These are phyloP conservation scores for Poteriospumella lacustris DNA, from an alignment of 108 stramenopile genomes.

Conservation along the genomic window DNA sequence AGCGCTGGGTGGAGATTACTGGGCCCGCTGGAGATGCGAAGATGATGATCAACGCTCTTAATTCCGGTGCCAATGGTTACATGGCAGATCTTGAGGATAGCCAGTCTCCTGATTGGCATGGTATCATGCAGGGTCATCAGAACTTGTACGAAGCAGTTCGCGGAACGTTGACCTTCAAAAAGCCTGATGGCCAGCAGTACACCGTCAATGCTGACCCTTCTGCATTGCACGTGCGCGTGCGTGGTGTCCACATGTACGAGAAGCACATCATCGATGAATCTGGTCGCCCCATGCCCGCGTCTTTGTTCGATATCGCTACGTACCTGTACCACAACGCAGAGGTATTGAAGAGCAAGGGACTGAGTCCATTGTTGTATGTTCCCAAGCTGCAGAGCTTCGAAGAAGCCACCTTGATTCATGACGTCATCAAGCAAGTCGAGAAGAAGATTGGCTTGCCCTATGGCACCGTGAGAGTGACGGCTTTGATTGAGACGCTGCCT, in stretches of 20 bases:
- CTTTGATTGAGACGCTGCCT: conserved; percentile 84
- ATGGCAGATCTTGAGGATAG: conserved; percentile 82
- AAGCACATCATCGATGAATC: conserved; percentile 73
- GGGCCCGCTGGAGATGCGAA: conserved; percentile 36
- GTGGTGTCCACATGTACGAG: conserved; percentile 88
- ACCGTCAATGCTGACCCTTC: conserved; percentile 63
- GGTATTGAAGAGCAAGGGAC: conserved; percentile 61
- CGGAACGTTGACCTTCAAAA: conserved; percentile 72
- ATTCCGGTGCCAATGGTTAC: conserved; percentile 72
- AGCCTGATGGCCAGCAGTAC: conserved; percentile 75
- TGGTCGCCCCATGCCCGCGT: conserved; percentile 58
- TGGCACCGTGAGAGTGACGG: conserved; percentile 78
- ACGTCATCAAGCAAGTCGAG: conserved; percentile 75
- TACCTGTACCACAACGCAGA: conserved; percentile 84
- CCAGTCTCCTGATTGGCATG: conserved; percentile 72
- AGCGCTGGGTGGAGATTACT: background rate
- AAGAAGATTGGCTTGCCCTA: conserved; percentile 68
- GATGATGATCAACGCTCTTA: conserved; percentile 92
- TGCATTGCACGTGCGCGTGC: conserved; percentile 74
- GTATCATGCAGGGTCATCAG: conserved; percentile 75
- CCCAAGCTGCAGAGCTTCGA: conserved; percentile 80
- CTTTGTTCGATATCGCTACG: conserved; percentile 79
- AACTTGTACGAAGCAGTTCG: conserved; percentile 82
- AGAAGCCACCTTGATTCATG: conserved; percentile 86
- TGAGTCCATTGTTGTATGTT: conserved; percentile 77